phyloP scores from a whole-genome alignment of 345 rosid genomes.

The Psidium guajava region DNA sequence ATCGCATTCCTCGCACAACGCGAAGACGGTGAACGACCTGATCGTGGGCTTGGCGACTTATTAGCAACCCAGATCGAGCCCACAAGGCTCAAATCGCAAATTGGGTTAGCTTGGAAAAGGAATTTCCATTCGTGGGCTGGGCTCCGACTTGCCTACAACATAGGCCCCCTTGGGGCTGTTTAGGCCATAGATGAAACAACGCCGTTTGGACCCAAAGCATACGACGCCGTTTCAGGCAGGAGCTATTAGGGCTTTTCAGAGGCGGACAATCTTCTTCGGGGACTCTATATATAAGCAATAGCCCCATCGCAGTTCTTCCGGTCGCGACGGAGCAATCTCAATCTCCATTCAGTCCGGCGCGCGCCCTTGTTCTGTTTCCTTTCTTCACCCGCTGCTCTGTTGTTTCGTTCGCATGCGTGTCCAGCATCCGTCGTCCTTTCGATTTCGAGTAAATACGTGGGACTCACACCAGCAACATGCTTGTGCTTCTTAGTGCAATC shows the following conservation, averaged over 20 bases:
- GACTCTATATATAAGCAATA: background rate
- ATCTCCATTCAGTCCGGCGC: accelerated
- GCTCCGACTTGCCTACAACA: background rate
- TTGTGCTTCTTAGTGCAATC: background rate
- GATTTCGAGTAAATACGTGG: background rate
- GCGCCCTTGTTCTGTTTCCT: background rate
- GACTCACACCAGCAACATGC: too few relatives aligned
- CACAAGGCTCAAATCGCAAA: too few relatives aligned
- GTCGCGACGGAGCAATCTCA: too few relatives aligned
- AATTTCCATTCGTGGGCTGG: background rate
- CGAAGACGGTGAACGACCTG: background rate
- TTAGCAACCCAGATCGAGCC: accelerated
- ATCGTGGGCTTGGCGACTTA: background rate
- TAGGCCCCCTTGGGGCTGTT: background rate
- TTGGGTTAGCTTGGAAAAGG: accelerated
- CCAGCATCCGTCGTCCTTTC: background rate
- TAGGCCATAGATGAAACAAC: background rate
- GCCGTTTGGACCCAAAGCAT: background rate
- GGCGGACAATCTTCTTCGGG: background rate
- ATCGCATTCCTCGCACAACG: too few relatives aligned
- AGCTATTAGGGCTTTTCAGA: background rate
- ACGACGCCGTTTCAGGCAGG: background rate
- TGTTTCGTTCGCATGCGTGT: background rate
- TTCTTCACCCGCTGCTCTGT: background rate
- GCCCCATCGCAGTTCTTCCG: background rate